Percentiles rank a stretch among this genome's conserved stretches.
Evolutionary conservation across 768 basidiomycete genomes (phyloP).

Genomic region (Amanita subjunquillea): DNA sequence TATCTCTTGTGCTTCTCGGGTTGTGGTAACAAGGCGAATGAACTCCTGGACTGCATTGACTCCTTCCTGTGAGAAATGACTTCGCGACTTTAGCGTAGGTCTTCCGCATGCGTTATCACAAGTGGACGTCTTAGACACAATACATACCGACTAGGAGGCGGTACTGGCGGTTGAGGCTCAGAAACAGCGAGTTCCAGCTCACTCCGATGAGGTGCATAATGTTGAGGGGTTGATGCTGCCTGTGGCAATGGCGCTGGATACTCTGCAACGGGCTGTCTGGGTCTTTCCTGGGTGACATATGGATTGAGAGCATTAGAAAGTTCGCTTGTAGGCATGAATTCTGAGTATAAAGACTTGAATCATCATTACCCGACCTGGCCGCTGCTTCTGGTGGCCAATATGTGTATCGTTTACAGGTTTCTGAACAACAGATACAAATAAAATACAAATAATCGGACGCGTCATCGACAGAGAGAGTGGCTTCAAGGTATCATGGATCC

Average conservation of each 20-base stretch:
- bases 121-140: constrained; percentile 7
- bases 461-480: constrained; percentile 22
- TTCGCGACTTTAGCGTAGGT: constrained; percentile 7
- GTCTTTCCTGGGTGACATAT: constrained; percentile 35
- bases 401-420: constrained; percentile 3
- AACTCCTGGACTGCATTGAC: constrained; percentile 48
- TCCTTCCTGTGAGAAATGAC: constrained; percentile 23
- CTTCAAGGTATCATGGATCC: constrained; percentile 30
- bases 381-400: neutral
- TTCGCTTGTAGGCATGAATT: constrained; percentile 55
- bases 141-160: constrained; percentile 28
- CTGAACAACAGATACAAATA: constrained; percentile 6
- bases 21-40: constrained; percentile 43
- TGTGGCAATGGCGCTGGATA: constrained; percentile 17
- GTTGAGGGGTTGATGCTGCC: constrained; percentile 21
- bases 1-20: constrained; percentile 47
- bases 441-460: constrained; percentile 23
- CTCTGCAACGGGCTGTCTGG: constrained; percentile 13
- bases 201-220: constrained; percentile 46
- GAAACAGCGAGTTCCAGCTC: constrained; percentile 56
- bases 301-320: constrained; percentile 76
- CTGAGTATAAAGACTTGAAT: neutral
- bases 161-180: constrained; percentile 31
- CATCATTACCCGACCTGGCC: neutral
- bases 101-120: constrained; percentile 2